A percentile compares a stretch with the other conserved stretches of the same genome.
These are phyloP conservation scores for Metschnikowia amazonensis DNA, from an alignment of 805 yeast genomes.

Conservation along the genomic window DNA sequence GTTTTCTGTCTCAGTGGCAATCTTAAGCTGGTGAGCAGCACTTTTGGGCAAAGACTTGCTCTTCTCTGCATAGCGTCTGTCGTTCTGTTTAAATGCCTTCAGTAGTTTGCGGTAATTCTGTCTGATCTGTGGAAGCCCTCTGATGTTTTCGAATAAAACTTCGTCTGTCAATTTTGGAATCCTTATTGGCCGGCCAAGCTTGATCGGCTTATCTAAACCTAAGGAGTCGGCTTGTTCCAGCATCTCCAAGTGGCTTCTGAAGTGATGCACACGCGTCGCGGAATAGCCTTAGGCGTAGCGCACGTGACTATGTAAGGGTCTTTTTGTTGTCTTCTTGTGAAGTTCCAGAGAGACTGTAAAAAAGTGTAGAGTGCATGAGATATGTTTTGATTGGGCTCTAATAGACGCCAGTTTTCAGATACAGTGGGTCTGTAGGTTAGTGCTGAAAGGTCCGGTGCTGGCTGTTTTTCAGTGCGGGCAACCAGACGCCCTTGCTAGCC, in stretches of 20 bases:
- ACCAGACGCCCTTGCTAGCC: too few relatives aligned
- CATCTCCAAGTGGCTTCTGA: background rate
- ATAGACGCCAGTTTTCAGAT: too few relatives aligned
- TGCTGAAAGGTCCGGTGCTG: too few relatives aligned
- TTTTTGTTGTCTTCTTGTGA: too few relatives aligned
- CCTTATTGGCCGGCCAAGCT: conserved; percentile 28
- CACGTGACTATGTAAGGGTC: background rate
- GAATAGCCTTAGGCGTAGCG: background rate
- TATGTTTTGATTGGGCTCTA: too few relatives aligned
- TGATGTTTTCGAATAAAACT: conserved; percentile 29
- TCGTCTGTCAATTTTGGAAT: conserved; percentile 39
- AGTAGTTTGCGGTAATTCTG: conserved; percentile 28
- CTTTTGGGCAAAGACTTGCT: conserved; percentile 15
- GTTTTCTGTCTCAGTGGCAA: conserved; percentile 34
- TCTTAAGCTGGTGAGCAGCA: conserved; percentile 20
- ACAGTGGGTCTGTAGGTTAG: too few relatives aligned
- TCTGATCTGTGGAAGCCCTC: conserved; percentile 33
- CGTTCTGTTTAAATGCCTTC: conserved; percentile 27
- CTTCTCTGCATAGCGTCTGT: conserved; percentile 16
- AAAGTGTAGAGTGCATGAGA: too few relatives aligned
- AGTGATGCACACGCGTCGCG: conserved; percentile 5
- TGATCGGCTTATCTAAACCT: conserved; percentile 37
- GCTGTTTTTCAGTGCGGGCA: too few relatives aligned
- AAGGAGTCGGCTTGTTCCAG: conserved; percentile 21
- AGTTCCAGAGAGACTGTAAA: too few relatives aligned